Base-by-base conservation (phyloP, 2,329 filamentous ascomycete species). In the Lachnellula occidentalis region DNA sequence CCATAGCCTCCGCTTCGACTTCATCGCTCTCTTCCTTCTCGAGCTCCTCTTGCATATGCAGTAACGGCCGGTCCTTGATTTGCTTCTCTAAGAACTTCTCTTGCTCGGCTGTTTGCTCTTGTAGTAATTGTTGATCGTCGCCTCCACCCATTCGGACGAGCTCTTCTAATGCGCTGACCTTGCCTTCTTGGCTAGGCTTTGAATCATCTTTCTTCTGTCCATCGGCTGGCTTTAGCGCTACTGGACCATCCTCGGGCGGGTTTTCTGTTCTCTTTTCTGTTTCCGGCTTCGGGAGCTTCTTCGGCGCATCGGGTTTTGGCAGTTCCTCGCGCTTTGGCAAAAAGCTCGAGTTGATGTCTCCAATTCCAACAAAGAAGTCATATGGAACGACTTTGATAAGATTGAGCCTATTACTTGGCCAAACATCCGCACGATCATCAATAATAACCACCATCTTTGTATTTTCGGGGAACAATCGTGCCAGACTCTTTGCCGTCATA, bases 371-470 rank as follows among this genome's bases (percentile, higher is more conserved):
- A 74, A 97, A 99, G 73, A 99, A 99, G 70, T 97, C 92, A 70
- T 96, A 99, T 0, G 92, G 90, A 1, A 86, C 85, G 34, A 99
- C 94, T 69, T 95, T 96, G 74, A 99, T 90, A 36, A 99, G 80
- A 66, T 99, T 96, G 5, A 88, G 82, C 63, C 88, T 87, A 78
- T 96, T 97, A 62, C 86, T 83, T 1, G 83, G 83, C 94, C 94
- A 99, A 7, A 99, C 92, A 69, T 99, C 94, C 51, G 90, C 90
- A 62, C 94, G 83, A 71, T 99, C 94, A 69, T 99, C 94, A 61
- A 99, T 99, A 65, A 99, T 96, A 55, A 96, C 92, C 1, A 96
- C 95, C 94, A 99, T 99, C 72, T 95, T 92, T 5, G 92, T 97
- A 72, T 95, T 95, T 56, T 96, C 90, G 5, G 95, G 94, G 70